Percentiles rank a stretch among this genome's conserved stretches.
Conservation (phyloP, 1,284 basidiomycete genomes). For the Ceratobasidium sp. region DNA sequence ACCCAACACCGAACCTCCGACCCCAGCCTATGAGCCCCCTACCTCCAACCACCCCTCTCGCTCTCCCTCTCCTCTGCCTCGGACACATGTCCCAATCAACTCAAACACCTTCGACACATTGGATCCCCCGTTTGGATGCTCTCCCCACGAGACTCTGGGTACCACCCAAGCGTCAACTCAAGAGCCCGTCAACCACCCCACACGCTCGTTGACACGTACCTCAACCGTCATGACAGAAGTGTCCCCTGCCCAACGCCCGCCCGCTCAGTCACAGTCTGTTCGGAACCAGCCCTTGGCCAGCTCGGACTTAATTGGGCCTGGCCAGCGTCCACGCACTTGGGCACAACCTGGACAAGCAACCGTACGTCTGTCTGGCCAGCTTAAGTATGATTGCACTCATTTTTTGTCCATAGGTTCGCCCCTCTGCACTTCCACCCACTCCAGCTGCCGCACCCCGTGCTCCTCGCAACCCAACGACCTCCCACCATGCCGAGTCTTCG, state of each 20-base stretch:
- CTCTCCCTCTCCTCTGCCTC: no score
- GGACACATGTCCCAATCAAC: no score
- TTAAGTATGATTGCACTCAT: no score
- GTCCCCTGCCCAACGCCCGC: background rate
- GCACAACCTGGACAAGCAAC: background rate
- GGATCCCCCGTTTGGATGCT: no score
- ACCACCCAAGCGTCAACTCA: background rate
- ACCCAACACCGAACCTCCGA: background rate
- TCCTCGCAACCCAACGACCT: no score
- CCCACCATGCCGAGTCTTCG: no score
- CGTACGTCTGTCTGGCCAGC: background rate
- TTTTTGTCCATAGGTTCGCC: no score
- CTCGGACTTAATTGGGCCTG: background rate
- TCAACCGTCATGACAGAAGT: background rate
- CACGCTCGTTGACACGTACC: background rate
- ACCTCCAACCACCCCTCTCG: background rate
- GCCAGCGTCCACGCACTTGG: background rate
- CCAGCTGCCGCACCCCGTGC: no score
- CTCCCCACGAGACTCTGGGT: background rate
- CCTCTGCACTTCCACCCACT: no score
- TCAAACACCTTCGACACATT: no score
- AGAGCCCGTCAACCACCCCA: background rate
- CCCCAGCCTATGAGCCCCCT: background rate
- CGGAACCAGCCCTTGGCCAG: background rate
- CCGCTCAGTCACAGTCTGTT: background rate